phyloP scores from a whole-genome alignment of 2,329 filamentous ascomycete species.

The Chaetomium globosum region DNA sequence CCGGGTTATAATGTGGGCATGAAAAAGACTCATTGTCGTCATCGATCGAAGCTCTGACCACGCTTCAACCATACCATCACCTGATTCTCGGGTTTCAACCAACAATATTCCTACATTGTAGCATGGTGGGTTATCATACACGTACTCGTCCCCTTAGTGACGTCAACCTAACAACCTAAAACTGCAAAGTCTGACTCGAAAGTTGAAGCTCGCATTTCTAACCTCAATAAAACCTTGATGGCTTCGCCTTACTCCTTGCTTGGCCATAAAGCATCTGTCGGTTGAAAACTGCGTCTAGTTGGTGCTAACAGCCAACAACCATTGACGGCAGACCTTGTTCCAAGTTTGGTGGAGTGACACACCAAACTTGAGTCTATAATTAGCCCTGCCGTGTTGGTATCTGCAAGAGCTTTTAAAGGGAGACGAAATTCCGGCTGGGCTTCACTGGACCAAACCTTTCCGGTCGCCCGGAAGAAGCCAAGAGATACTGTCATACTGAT shows the following conservation, averaged over 20 bases:
- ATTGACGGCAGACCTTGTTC: no score
- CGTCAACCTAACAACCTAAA: not conserved
- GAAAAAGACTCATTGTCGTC: constrained; percentile 7
- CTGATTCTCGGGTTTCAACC: not conserved
- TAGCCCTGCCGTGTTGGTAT: not conserved
- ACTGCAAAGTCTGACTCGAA: no score
- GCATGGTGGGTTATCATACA: no score
- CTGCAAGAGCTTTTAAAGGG: not conserved
- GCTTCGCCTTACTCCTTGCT: no score
- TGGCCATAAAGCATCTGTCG: no score
- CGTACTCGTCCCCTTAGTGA: not conserved
- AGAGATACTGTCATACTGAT: not conserved
- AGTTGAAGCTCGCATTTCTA: no score
- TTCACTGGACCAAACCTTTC: not conserved
- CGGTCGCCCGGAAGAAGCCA: not conserved
- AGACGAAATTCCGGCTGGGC: not conserved
- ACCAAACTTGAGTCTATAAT: not conserved
- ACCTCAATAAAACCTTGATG: no score
- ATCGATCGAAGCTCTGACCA: constrained; percentile 8
- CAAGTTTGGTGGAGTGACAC: no score
- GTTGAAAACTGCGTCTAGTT: no score
- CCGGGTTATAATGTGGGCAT: constrained; percentile 1
- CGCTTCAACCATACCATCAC: not conserved
- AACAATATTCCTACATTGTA: not conserved
- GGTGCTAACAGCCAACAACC: no score